Conservation (phyloP, 768 basidiomycete genomes). For the Lentinula sp. region DNA sequence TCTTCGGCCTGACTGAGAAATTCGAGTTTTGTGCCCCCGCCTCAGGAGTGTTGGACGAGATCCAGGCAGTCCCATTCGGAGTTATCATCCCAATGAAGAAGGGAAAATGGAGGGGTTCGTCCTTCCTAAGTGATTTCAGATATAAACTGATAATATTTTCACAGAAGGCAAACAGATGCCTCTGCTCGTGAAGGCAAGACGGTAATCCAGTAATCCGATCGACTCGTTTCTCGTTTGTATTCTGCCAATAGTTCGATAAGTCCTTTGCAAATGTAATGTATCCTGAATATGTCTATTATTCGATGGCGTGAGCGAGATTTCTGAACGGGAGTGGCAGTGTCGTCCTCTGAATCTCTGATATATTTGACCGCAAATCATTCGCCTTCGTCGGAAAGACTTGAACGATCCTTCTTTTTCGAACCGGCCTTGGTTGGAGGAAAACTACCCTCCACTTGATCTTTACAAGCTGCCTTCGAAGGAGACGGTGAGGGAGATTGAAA, state of each 20-base stretch:
- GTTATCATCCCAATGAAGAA: neutral
- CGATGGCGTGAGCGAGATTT: too few relatives aligned
- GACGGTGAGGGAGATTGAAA: neutral
- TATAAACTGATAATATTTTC: neutral
- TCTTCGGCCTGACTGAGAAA: constrained; percentile 27
- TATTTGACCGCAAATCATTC: neutral
- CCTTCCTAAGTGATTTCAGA: too few relatives aligned
- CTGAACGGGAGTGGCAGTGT: too few relatives aligned
- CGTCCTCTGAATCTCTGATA: too few relatives aligned
- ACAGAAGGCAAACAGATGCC: neutral
- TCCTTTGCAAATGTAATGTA: too few relatives aligned
- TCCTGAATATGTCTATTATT: too few relatives aligned
- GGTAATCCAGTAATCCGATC: neutral
- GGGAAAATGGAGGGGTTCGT: neutral
- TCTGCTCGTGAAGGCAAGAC: neutral
- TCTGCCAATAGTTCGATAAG: too few relatives aligned
- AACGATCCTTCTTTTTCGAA: constrained; percentile 6
- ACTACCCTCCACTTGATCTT: neutral
- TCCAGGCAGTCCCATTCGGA: neutral
- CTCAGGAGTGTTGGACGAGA: constrained; percentile 1
- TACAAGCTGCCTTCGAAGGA: neutral
- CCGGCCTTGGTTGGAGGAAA: neutral
- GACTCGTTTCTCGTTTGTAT: too few relatives aligned
- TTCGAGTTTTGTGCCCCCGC: constrained; percentile 28
- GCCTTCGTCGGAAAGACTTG: constrained; percentile 14